Conservation (phyloP, 176 grass and related monocot genomes). For the Musa troglodytarum region DNA sequence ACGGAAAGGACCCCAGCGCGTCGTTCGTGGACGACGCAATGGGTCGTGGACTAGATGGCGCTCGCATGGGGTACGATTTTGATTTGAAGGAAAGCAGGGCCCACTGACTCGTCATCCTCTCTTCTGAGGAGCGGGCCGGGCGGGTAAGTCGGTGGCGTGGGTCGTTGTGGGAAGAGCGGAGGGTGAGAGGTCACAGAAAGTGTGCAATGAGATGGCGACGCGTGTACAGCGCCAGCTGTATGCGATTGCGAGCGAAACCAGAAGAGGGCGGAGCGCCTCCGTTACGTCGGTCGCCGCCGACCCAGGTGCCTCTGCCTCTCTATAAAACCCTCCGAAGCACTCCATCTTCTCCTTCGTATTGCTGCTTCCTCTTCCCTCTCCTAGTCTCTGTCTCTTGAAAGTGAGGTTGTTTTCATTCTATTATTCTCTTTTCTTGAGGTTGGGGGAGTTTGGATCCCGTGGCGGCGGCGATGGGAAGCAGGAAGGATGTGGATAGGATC, state of each 20-base stretch:
- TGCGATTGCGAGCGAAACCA: background rate
- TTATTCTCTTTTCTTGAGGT: background rate
- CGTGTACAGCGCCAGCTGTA: background rate
- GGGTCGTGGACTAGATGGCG: too few relatives aligned
- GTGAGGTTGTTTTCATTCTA: too few relatives aligned
- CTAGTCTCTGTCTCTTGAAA: too few relatives aligned
- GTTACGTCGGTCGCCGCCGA: background rate
- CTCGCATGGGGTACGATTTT: too few relatives aligned
- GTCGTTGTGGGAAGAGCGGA: background rate
- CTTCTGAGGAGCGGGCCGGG: too few relatives aligned
- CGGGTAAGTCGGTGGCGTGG: too few relatives aligned
- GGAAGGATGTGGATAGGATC: background rate
- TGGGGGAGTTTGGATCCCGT: background rate
- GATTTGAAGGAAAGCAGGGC: too few relatives aligned
- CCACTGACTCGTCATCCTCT: too few relatives aligned
- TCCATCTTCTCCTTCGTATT: too few relatives aligned
- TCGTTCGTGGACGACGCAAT: too few relatives aligned
- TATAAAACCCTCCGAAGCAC: background rate
- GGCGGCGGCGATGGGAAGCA: constrained; percentile 1
- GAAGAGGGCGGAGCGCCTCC: background rate
- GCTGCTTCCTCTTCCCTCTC: too few relatives aligned
- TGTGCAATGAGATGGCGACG: background rate
- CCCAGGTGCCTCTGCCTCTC: background rate
- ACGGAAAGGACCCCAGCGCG: too few relatives aligned
- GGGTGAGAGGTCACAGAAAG: background rate